These are phyloP conservation scores for Cucumis hystrix DNA, from an alignment of 306 rosid species.

Conservation along the genomic window DNA sequence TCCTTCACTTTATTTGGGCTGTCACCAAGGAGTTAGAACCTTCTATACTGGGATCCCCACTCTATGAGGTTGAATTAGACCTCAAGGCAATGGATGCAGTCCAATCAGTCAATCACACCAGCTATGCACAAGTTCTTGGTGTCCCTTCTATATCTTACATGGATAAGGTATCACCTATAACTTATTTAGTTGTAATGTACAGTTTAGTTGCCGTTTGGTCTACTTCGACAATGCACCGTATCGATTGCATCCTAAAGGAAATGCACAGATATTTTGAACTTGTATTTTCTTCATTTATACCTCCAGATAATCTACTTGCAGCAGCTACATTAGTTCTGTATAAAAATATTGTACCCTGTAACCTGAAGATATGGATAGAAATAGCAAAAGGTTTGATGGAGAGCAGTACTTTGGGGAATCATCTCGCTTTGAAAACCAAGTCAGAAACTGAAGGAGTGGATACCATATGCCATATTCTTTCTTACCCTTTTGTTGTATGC, in stretches of 20 bases:
- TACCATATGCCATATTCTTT: slow-evolving; percentile 36
- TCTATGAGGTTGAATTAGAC: slow-evolving; percentile 54
- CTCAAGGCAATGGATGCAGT: slow-evolving; percentile 29
- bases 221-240: slow-evolving; percentile 14
- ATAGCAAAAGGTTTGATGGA: slow-evolving; percentile 40
- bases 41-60: slow-evolving; percentile 64
- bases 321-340: slow-evolving; percentile 34
- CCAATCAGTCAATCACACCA: slow-evolving; percentile 20
- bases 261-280: slow-evolving; percentile 34
- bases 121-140: slow-evolving; percentile 20
- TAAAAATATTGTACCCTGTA: slow-evolving; percentile 26
- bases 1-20: slow-evolving; percentile 40
- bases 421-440: slow-evolving; percentile 23
- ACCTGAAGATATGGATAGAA: slow-evolving; percentile 50
- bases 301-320: slow-evolving; percentile 33
- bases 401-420: slow-evolving; percentile 27
- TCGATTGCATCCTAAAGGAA: slow-evolving; percentile 22
- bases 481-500: slow-evolving; percentile 47
- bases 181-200: slow-evolving; percentile 48
- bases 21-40: slow-evolving; percentile 45
- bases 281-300: slow-evolving; percentile 43
- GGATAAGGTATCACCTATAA: slow-evolving; percentile 75
- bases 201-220: slow-evolving; percentile 35
- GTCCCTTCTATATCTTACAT: slow-evolving; percentile 31
- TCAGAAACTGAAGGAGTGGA: slow-evolving; percentile 24